These are phyloP conservation scores for Aspergillus ellipticus DNA, from an alignment of 495 filamentous ascomycete genomes.

Conservation along the genomic window DNA sequence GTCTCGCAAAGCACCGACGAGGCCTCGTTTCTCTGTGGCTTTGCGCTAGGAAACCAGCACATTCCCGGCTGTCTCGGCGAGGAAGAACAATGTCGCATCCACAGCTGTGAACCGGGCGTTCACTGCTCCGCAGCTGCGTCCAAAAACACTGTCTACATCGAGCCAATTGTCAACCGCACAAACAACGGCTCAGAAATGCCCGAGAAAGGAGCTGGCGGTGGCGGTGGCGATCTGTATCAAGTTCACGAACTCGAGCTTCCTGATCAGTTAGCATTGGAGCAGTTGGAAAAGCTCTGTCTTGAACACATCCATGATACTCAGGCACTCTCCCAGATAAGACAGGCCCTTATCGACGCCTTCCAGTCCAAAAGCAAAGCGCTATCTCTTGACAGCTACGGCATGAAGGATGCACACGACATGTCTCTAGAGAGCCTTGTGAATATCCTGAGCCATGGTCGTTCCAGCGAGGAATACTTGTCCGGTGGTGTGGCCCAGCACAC, in stretches of 20 bases:
- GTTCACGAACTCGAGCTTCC: slow-evolving; percentile 60
- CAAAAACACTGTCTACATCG: slow-evolving; percentile 66
- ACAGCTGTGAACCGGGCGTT: slow-evolving; percentile 79
- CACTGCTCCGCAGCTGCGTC: slow-evolving; percentile 54
- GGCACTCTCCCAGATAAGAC: slow-evolving; percentile 28
- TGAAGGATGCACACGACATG: slow-evolving; percentile 40
- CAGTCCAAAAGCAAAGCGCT: slow-evolving; percentile 34
- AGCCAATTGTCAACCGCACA: slow-evolving; percentile 64
- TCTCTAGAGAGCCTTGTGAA: slow-evolving; percentile 41
- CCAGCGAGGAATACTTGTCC: background rate
- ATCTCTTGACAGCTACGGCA: slow-evolving; percentile 38
- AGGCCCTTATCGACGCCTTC: slow-evolving; percentile 31
- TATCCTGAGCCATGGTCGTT: slow-evolving; percentile 27
- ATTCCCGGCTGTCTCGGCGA: slow-evolving; percentile 69
- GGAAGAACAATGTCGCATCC: slow-evolving; percentile 62
- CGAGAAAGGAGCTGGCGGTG: slow-evolving; percentile 76
- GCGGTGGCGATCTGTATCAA: slow-evolving; percentile 68
- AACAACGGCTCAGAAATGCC: slow-evolving; percentile 56
- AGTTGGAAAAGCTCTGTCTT: slow-evolving; percentile 46
- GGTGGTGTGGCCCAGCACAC: background rate
- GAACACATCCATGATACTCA: slow-evolving; percentile 36
- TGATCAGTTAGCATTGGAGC: slow-evolving; percentile 36
- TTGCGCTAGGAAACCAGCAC: slow-evolving; percentile 65
- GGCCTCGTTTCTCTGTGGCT: slow-evolving; percentile 68
- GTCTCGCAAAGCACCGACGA: slow-evolving; percentile 45